Base-by-base conservation (phyloP, 2,329 filamentous ascomycete genomes). In the Teratosphaeria zuluensis region DNA sequence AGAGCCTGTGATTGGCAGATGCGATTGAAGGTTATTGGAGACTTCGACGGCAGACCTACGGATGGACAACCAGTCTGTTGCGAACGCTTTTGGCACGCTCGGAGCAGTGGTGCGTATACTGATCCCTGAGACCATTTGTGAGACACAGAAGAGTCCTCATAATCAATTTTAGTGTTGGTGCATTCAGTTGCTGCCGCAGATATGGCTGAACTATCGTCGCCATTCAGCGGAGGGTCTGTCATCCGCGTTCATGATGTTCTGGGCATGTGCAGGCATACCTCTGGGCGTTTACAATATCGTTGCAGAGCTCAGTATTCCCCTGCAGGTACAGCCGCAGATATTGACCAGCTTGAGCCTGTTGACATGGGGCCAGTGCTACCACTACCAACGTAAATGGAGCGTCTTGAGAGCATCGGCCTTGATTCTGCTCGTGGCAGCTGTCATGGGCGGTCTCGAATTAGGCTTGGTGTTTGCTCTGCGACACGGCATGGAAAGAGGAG, bases 211-310 rank as follows among this genome's bases (percentile, higher is more conserved):
- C 66, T 84, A 85, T 65, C 79, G 81, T 4, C 77, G 85, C 1
- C 84, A 88, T 68, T 78, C 87, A 74, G 84, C 85, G 1, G 80
- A 77, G 0, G 86, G 85, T 0, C 76, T 89, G 0, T 85, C 88
- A 55, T 79, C 82, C 0, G 82, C 83, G 0, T 88, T 89, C 85
- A 88, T 89, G 85, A 80, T 89, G 69, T 76, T 88, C 1, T 89
- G 86, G 80, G 83, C 84, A 0, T 82, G 78, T 74, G 86, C 86
- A 1, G 86, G 86, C 0, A 81, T 88, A 0, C 85, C 85, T 0
- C 75, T 89, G 0, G 86, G 86, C 1, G 80, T 82, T 12, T 83
- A 83, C 69, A 83, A 82, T 62, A 81, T 83, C 38, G 78, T 79
- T 0, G 74, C 77, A 56, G 66, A 77, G 16, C 80, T 81, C 71